Base-by-base conservation (phyloP, 2,329 filamentous ascomycete genomes). In the Neofusicoccum cordaticola region DNA sequence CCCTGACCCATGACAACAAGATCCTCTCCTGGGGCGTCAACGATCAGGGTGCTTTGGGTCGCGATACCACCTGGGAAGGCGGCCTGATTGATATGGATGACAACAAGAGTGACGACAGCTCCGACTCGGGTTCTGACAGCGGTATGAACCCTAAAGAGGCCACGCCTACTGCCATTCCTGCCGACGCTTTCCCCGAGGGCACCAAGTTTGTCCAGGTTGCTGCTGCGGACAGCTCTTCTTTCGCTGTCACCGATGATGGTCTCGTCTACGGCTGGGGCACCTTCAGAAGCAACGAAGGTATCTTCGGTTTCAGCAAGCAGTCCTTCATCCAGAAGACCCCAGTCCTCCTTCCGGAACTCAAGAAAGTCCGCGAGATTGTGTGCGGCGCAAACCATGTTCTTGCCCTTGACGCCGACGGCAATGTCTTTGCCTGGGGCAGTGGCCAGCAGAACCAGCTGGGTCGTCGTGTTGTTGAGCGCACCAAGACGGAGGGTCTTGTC, bases 21-120 rank as follows among this genome's bases (percentile, higher is more conserved):
- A 90, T 96, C 69, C 80, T 92, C 62, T 93, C 90, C 34, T 96
- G 92, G 92, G 92, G 92, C 62, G 91, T 95, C 70, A 95, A 95
- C 74, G 92, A 96, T 73, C 88, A 93, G 72, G 90, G 90, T 67
- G 90, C 92, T 8, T 84, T 96, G 42, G 92, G 92, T 47, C 84
- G 92, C 72, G 85, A 91, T 73, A 93, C 90, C 2, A 80, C 79
- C 12, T 89, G 88, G 83, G 85, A 89, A 2, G 89, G 89, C 56
- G 87, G 86, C 62, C 77, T 84, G 71, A 81, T 80, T 68, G 83
- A 85, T 65, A 79, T 84, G 57, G 80, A 82, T 45, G 80, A 78
- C 12, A 76, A 85, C 64, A 84, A 87, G 62, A 82, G 82, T 13
- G 85, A 86, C 19, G 74, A 75, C 63, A 75, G 74, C 0, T 76